Conservation (phyloP, 2,329 filamentous ascomycete species). For the Penicillium sp. region DNA sequence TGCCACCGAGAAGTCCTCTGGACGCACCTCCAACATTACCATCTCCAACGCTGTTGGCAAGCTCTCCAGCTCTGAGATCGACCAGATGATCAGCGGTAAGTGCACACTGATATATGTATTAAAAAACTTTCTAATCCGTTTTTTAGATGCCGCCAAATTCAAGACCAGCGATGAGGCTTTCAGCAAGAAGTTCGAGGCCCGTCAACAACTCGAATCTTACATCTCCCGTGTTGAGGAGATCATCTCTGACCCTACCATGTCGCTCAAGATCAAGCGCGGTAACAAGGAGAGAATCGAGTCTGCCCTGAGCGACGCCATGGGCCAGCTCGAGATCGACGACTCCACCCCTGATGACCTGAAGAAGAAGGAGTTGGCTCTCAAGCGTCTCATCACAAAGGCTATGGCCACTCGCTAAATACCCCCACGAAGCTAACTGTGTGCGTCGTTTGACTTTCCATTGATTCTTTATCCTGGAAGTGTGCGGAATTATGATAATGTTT, state of each 20-base stretch:
- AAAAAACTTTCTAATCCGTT: background rate
- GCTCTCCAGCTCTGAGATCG: conserved; percentile 89
- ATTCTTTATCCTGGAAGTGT: background rate
- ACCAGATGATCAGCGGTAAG: conserved; percentile 89
- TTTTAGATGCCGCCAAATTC: conserved; percentile 87
- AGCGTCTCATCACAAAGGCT: conserved; percentile 97
- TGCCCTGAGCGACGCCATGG: conserved; percentile 95
- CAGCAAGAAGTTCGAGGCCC: conserved; percentile 98
- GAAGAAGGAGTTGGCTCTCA: conserved; percentile 99
- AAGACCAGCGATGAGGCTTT: conserved; percentile 97
- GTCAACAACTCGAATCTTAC: conserved; percentile 99
- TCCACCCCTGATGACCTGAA: conserved; percentile 88
- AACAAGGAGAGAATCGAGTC: conserved; percentile 99
- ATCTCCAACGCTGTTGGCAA: conserved; percentile 99
- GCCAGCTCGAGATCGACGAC: conserved; percentile 92
- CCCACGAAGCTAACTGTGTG: background rate
- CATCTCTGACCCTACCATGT: conserved; percentile 91
- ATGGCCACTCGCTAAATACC: conserved; percentile 78
- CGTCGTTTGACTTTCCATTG: background rate
- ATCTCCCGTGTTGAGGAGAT: conserved; percentile 99
- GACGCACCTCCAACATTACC: conserved; percentile 97
- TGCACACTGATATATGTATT: conserved; percentile 8
- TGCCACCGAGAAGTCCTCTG: conserved; percentile 97
- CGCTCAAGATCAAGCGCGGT: conserved; percentile 95
- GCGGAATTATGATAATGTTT: conserved; percentile 12